phyloP scores from a whole-genome alignment of 75 land plant genomes.

The Pseudotsuga menziesii region DNA sequence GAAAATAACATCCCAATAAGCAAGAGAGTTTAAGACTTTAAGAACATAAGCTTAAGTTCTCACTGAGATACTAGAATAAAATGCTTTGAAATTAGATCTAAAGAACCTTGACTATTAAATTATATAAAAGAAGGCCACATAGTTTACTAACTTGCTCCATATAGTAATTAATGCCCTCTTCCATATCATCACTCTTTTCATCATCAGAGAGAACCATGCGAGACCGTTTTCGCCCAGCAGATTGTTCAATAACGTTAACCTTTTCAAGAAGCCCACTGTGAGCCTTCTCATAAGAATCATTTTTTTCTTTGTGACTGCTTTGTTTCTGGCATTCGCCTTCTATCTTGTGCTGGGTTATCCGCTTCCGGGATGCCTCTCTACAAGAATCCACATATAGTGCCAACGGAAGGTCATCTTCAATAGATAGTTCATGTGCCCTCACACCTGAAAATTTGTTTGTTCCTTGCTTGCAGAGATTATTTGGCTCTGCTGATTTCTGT shows the following conservation, averaged over 20 bases:
- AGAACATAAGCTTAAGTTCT: background rate
- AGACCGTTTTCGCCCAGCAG: slow-evolving; percentile 53
- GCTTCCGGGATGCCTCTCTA: slow-evolving; percentile 15
- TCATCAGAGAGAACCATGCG: slow-evolving; percentile 83
- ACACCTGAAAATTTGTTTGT: background rate
- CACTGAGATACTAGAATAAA: background rate
- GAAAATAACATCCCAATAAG: background rate
- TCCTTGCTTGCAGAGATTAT: background rate
- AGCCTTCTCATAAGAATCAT: background rate
- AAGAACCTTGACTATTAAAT: too few relatives aligned
- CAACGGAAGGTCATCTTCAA: slow-evolving; percentile 44
- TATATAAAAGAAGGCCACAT: too few relatives aligned
- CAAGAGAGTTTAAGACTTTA: background rate
- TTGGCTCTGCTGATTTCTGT: background rate
- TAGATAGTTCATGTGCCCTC: slow-evolving; percentile 5
- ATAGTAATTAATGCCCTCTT: background rate
- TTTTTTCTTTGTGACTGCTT: background rate
- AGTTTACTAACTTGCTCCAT: slow-evolving; percentile 3
- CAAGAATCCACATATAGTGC: slow-evolving; percentile 19
- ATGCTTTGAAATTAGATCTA: background rate
- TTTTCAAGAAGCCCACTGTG: slow-evolving; percentile 7
- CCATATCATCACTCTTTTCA: slow-evolving; percentile 37
- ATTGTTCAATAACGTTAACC: slow-evolving; percentile 24
- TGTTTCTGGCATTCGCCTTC: background rate
- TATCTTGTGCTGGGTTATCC: slow-evolving; percentile 5